Percentiles rank a stretch among this genome's conserved stretches.
These are phyloP conservation scores for Cladobotryum protrusum DNA, from an alignment of 2,329 filamentous ascomycete species.

Conservation along the genomic window DNA sequence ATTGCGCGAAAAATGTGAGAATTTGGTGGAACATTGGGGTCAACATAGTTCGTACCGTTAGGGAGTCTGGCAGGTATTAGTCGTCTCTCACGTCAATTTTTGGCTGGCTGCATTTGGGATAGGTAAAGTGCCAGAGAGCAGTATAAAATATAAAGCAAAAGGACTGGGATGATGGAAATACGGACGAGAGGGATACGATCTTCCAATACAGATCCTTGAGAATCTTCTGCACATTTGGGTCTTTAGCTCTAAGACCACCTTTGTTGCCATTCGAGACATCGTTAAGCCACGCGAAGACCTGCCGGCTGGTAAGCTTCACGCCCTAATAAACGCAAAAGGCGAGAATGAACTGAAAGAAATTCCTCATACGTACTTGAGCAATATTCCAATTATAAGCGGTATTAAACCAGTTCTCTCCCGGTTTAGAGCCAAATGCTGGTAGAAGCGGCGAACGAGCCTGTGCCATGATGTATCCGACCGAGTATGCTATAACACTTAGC, in stretches of 20 bases:
- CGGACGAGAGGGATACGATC: neutral
- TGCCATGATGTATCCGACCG: neutral
- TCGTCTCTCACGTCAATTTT: neutral
- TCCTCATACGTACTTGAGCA: no score
- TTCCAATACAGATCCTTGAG: neutral
- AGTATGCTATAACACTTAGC: no score
- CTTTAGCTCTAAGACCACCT: neutral
- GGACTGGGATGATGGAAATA: neutral
- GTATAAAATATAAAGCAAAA: neutral
- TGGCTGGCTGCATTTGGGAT: neutral
- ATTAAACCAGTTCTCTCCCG: neutral
- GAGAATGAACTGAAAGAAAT: no score
- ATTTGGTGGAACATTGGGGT: neutral
- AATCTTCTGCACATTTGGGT: neutral
- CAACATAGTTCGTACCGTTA: neutral
- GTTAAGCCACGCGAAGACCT: constrained; percentile 2
- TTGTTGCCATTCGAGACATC: neutral
- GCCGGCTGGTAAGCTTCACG: neutral
- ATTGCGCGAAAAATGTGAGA: neutral
- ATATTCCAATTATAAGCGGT: neutral
- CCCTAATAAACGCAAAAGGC: neutral
- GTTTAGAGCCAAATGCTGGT: neutral
- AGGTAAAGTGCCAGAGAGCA: neutral
- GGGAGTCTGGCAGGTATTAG: neutral
- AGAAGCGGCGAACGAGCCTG: neutral